Percentiles rank a stretch among this genome's conserved stretches.
phyloP scores from a whole-genome alignment of 2,329 filamentous ascomycete genomes.

The Cordyceps javanica region DNA sequence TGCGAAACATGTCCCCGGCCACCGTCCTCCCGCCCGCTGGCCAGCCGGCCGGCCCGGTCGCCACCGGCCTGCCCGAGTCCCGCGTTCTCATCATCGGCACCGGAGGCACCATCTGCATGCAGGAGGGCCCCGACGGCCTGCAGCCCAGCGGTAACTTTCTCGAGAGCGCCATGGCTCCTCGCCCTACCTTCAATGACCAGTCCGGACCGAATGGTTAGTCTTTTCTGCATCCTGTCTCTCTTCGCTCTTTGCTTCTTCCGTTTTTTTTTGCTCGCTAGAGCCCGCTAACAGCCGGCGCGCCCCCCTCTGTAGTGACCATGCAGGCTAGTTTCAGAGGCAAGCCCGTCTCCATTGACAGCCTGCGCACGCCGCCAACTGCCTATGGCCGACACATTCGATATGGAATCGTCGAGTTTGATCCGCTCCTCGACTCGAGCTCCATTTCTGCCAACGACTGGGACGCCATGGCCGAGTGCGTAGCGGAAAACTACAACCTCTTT shows the following conservation, averaged over 20 bases:
- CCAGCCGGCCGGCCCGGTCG: slow-evolving; percentile 11
- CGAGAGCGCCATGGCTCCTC: slow-evolving; percentile 72
- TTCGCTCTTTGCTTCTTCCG: background rate
- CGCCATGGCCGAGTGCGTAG: slow-evolving; percentile 72
- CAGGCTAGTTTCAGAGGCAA: slow-evolving; percentile 46
- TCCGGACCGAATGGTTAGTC: slow-evolving; percentile 25
- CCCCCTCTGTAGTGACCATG: slow-evolving; percentile 35
- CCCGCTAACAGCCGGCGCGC: slow-evolving; percentile 9
- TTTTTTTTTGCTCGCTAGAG: background rate
- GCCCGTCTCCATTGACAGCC: slow-evolving; percentile 52
- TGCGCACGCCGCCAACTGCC: slow-evolving; percentile 73
- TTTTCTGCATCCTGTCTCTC: background rate
- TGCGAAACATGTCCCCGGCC: slow-evolving; percentile 18
- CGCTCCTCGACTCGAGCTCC: slow-evolving; percentile 81
- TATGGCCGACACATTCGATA: slow-evolving; percentile 80
- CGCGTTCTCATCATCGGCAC: slow-evolving; percentile 87
- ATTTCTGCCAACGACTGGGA: slow-evolving; percentile 85
- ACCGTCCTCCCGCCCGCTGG: slow-evolving; percentile 12
- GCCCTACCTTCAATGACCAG: slow-evolving; percentile 77
- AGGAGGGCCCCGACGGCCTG: slow-evolving; percentile 70
- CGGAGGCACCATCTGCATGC: slow-evolving; percentile 88
- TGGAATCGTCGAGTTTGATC: slow-evolving; percentile 75
- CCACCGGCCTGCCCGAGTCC: slow-evolving; percentile 56
- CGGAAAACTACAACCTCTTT: slow-evolving; percentile 79
- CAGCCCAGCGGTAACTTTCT: slow-evolving; percentile 77